phyloP scores from a whole-genome alignment of 2,329 filamentous ascomycete species.

The Metarhizium robertsii region DNA sequence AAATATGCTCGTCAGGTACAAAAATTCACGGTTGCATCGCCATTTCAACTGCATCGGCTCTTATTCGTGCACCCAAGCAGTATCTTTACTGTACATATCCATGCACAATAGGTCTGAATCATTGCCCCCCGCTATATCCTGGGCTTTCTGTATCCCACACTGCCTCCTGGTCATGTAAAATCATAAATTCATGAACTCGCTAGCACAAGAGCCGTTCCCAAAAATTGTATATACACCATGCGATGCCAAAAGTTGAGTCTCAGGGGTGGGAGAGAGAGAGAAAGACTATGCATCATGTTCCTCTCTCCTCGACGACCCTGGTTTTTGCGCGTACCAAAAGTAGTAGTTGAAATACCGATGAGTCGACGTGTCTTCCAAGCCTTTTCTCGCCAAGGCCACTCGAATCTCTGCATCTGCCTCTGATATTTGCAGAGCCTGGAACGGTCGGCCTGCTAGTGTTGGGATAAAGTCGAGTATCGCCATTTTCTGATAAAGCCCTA shows the following conservation, averaged over 20 bases:
- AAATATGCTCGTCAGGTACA: too few species aligned
- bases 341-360: constrained; percentile 27
- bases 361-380: constrained; percentile 16
- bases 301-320: neutral
- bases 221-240: neutral
- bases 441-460: constrained; percentile 24
- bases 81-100: neutral
- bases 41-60: neutral
- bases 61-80: neutral
- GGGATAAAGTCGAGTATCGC: constrained; percentile 25
- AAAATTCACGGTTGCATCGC: too few species aligned
- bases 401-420: constrained; percentile 19
- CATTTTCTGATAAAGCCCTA: constrained; percentile 29
- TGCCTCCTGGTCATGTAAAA: neutral
- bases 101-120: neutral
- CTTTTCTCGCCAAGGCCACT: constrained; percentile 16
- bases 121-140: neutral
- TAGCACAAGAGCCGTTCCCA: neutral
- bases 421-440: constrained; percentile 20
- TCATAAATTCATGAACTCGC: neutral
- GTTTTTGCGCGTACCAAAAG: constrained; percentile 28
- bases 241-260: neutral
- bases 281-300: neutral
- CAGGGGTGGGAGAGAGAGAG: neutral
- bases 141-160: neutral